Base-by-base conservation (phyloP, 179 eudicot species). In the Camellia oleifera region DNA sequence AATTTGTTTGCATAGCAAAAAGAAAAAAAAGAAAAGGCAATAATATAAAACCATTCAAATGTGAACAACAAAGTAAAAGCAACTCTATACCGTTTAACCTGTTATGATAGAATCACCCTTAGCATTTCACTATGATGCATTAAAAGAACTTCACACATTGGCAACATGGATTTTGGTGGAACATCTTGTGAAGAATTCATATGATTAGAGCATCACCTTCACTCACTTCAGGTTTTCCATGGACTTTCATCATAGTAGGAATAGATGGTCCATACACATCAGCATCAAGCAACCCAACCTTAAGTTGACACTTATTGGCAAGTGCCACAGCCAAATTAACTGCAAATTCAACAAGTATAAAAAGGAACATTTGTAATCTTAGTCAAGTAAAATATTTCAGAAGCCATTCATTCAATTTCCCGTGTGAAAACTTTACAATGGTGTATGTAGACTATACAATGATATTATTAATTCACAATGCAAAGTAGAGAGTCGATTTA, bases 181-280 rank as follows among this genome's bases (percentile, higher is more conserved):
- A n/a, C 12, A 58, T 57, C 69, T 5, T 7, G 32, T 20, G 3
- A 66, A 13, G 17, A 72, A 79, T 66, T 57, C 50, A 80, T 15
- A 53, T 73, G 71, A 69, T 48, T 53, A 45, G 78, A 74, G 64
- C 62, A 85, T 82, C 84, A 95, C 99, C 96, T 88, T 81, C 87
- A 84, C 88, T 92, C 62, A 86, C 82, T 81, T 96, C 96, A 57
- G 98, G 99, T 92, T 94, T 94, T 69, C 98, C 96, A 46, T 83
- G 89, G 66, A 95, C 87, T 65, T 92, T 94, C 99, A 96, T 96
- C 98, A 92, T 96, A 64, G 97, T 88, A 20, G 99, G 99, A 79
- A 94, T 86, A 13, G 99, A 96, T 54, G 98, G 98, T 57, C 99
- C 99, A 76, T 92, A 94, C 11, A 94, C 95, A 88, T 96, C 99